phyloP scores from a whole-genome alignment of 192 early-diverging fungal genomes.

The Obelidium mucronatum region DNA sequence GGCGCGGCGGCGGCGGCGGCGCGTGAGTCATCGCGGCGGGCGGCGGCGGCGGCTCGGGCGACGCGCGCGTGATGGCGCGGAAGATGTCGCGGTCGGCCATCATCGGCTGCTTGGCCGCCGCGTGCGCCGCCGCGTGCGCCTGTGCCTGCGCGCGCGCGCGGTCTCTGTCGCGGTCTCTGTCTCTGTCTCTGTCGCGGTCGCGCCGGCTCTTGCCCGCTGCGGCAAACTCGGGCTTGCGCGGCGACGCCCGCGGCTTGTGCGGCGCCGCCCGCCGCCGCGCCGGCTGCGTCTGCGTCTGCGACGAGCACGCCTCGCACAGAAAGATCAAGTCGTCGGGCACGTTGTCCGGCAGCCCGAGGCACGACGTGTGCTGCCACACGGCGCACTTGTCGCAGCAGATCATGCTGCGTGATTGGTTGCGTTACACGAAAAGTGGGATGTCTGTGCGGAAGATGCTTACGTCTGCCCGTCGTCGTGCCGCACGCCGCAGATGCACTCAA shows the following conservation, averaged over 20 bases:
- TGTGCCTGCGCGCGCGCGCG: not conserved
- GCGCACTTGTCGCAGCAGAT: conserved; percentile 94
- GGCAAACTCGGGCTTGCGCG: too few relatives aligned
- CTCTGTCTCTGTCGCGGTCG: not conserved
- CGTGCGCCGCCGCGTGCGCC: not conserved
- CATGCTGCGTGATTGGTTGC: not conserved
- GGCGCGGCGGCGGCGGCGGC: not conserved
- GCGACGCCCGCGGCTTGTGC: too few relatives aligned
- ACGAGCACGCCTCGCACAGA: conserved; percentile 85
- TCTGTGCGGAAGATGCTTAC: not conserved
- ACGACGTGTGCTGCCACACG: conserved; percentile 96
- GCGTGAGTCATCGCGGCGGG: not conserved
- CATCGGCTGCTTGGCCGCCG: not conserved
- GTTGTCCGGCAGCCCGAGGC: conserved; percentile 68
- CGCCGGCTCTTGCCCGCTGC: not conserved
- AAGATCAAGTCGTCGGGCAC: conserved; percentile 79
- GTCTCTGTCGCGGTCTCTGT: not conserved
- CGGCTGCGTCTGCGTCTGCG: too few relatives aligned
- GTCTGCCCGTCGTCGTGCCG: conserved; percentile 97
- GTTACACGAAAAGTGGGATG: not conserved
- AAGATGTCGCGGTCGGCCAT: conserved; percentile 9
- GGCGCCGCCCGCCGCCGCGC: conserved; percentile 36
- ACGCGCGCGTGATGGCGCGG: conserved; percentile 27
- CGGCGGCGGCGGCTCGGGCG: conserved; percentile 11
- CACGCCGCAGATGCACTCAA: conserved; percentile 93